These are phyloP conservation scores for Psilocybe cubensis DNA, from an alignment of 768 basidiomycete genomes.

Conservation along the genomic window DNA sequence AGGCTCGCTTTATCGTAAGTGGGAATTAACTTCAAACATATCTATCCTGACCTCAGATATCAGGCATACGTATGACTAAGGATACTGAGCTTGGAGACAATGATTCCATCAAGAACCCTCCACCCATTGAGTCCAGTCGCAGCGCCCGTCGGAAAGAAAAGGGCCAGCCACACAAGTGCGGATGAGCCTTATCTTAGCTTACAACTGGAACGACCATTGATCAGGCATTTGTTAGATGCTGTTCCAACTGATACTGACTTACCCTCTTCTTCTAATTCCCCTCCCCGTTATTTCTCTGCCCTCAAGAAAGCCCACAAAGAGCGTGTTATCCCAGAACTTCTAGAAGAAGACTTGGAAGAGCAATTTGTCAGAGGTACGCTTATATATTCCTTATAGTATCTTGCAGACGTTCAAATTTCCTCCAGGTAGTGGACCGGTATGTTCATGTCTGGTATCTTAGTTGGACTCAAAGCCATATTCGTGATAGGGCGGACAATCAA, in stretches of 20 bases:
- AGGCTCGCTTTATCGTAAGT: slow-evolving; percentile 56
- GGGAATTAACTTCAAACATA: neutral
- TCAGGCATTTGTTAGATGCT: slow-evolving; percentile 37
- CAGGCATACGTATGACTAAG: slow-evolving; percentile 73
- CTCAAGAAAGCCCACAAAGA: slow-evolving; percentile 71
- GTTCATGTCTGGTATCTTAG: slow-evolving; percentile 26
- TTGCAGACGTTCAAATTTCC: neutral
- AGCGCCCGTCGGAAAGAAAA: slow-evolving; percentile 50
- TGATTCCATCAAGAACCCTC: slow-evolving; percentile 69
- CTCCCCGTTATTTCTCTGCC: slow-evolving; percentile 61
- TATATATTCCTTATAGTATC: neutral
- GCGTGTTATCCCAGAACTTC: slow-evolving; percentile 67
- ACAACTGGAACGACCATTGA: slow-evolving; percentile 26
- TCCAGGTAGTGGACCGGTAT: slow-evolving; percentile 80
- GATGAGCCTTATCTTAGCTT: neutral
- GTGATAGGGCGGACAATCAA: slow-evolving; percentile 85
- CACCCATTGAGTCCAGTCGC: slow-evolving; percentile 49
- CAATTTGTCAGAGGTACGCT: slow-evolving; percentile 79
- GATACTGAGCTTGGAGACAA: slow-evolving; percentile 91
- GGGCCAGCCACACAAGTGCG: slow-evolving; percentile 32
- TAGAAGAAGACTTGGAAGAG: slow-evolving; percentile 86
- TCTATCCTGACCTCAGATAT: neutral
- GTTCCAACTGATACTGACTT: slow-evolving; percentile 35
- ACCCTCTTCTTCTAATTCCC: slow-evolving; percentile 19
- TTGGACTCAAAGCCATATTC: slow-evolving; percentile 27